phyloP scores from a whole-genome alignment of 2,329 filamentous ascomycete genomes.

The Trichoderma gracile region DNA sequence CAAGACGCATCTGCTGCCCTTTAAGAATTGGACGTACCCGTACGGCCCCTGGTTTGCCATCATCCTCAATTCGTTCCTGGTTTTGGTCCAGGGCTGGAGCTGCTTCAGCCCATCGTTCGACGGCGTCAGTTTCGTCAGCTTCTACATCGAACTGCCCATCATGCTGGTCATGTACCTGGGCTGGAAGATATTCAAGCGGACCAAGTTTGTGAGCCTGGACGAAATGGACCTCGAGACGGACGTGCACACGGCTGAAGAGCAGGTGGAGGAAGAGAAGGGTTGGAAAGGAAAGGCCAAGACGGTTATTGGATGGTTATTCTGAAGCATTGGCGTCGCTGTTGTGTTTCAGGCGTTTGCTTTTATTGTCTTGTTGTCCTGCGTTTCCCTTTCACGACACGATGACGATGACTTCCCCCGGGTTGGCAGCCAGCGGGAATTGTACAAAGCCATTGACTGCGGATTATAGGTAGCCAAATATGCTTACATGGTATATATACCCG shows the following conservation, averaged over 20 bases:
- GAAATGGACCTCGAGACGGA: slow-evolving; percentile 66
- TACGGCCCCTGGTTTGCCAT: slow-evolving; percentile 59
- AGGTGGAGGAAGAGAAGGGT: slow-evolving; percentile 32
- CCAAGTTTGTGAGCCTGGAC: slow-evolving; percentile 54
- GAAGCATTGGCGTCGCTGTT: slow-evolving; percentile 24
- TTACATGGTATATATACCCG: not conserved
- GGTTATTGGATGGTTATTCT: slow-evolving; percentile 40
- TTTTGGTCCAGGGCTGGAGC: slow-evolving; percentile 64
- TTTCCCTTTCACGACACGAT: not conserved
- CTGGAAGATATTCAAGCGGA: slow-evolving; percentile 72
- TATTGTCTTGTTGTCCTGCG: not conserved
- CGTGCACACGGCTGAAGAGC: slow-evolving; percentile 51
- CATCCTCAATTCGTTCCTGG: slow-evolving; percentile 58
- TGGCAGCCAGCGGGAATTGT: slow-evolving; percentile 18
- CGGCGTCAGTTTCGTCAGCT: slow-evolving; percentile 62
- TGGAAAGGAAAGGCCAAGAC: slow-evolving; percentile 51
- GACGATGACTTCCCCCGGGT: not conserved
- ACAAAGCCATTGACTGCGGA: slow-evolving; percentile 17
- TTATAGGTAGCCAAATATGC: not conserved
- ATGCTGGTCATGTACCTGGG: slow-evolving; percentile 64
- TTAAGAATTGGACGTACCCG: slow-evolving; percentile 68
- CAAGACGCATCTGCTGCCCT: slow-evolving; percentile 62
- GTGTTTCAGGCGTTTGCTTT: not conserved
- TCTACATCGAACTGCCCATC: slow-evolving; percentile 63
- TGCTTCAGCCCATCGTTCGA: slow-evolving; percentile 62